Percentiles rank a stretch among this genome's conserved stretches.
Conservation (phyloP, 805 yeast genomes). For the Starmerella floris region DNA sequence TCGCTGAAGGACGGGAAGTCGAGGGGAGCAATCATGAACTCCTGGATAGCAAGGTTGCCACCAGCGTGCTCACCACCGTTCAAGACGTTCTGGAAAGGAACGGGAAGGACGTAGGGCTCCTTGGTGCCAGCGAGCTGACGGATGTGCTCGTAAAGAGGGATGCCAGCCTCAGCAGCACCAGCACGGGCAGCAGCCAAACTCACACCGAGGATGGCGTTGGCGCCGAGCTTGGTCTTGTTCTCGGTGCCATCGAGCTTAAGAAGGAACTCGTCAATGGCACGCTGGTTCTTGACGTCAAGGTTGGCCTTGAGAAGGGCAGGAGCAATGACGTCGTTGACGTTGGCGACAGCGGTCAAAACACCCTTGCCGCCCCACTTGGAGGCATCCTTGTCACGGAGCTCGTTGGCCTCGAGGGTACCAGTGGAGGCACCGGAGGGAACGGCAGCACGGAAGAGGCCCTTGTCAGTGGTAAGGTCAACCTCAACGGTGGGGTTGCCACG, state of each 20-base stretch:
- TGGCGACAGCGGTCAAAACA: slow-evolving; percentile 90
- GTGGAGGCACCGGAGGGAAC: slow-evolving; percentile 99
- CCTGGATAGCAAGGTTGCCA: slow-evolving; percentile 98
- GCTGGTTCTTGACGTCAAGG: slow-evolving; percentile 78
- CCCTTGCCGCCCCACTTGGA: slow-evolving; percentile 98
- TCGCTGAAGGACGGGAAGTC: slow-evolving; percentile 84
- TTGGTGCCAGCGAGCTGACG: slow-evolving; percentile 65
- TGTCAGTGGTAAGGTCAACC: slow-evolving; percentile 86
- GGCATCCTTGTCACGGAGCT: slow-evolving; percentile 96
- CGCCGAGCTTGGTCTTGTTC: slow-evolving; percentile 95
- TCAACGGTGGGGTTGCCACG: slow-evolving; percentile 99
- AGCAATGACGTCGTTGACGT: slow-evolving; percentile 88
- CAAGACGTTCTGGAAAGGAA: slow-evolving; percentile 95
- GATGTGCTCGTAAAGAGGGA: slow-evolving; percentile 88
- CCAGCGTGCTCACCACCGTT: slow-evolving; percentile 99
- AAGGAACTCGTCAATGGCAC: slow-evolving; percentile 74
- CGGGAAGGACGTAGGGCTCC: slow-evolving; percentile 87
- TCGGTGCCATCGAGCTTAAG: slow-evolving; percentile 85
- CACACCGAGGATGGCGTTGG: slow-evolving; percentile 97
- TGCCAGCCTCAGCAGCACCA: slow-evolving; percentile 90
- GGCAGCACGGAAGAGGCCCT: slow-evolving; percentile 90
- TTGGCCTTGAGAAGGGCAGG: slow-evolving; percentile 78
- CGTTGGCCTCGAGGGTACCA: slow-evolving; percentile 97
- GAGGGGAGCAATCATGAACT: slow-evolving; percentile 97
- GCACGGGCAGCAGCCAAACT: slow-evolving; percentile 95